phyloP scores from a whole-genome alignment of 257 asterid species.

The Solanum arcanum region DNA sequence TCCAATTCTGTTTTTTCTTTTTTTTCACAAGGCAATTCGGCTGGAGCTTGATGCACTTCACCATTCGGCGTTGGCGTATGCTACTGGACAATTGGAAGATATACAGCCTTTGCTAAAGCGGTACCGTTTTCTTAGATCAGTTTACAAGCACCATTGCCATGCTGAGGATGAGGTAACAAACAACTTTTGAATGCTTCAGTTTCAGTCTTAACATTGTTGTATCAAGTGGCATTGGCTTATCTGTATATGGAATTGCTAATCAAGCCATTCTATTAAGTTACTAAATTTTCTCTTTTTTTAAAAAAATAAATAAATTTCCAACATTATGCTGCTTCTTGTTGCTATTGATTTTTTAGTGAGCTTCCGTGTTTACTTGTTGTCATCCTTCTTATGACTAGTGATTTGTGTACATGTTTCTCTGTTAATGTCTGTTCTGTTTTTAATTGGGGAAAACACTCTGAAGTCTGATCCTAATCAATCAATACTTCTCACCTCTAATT shows the following conservation, averaged over 20 bases:
- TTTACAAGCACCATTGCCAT: constrained; percentile 32
- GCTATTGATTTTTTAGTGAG: neutral
- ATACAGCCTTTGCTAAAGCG: constrained; percentile 21
- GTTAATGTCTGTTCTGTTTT: neutral
- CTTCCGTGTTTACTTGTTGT: neutral
- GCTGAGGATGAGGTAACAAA: constrained; percentile 36
- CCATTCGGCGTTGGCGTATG: constrained; percentile 30
- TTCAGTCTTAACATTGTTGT: neutral
- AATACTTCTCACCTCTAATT: neutral
- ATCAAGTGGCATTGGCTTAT: neutral
- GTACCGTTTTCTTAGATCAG: constrained; percentile 25
- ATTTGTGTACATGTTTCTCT: neutral
- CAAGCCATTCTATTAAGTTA: neutral
- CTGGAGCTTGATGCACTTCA: constrained; percentile 32
- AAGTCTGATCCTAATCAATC: neutral
- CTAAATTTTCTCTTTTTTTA: neutral
- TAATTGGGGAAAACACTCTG: neutral
- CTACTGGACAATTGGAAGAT: constrained; percentile 20
- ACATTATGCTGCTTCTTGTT: neutral
- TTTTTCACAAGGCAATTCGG: constrained; percentile 38
- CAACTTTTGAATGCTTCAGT: neutral
- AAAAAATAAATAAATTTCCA: neutral
- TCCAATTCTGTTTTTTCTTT: constrained; percentile 29
- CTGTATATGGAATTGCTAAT: neutral
- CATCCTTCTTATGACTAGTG: neutral